A percentile compares a stretch with the other conserved stretches of the same genome.
phyloP scores from a whole-genome alignment of 495 filamentous ascomycete species.

The Aspergillus bertholletiae region DNA sequence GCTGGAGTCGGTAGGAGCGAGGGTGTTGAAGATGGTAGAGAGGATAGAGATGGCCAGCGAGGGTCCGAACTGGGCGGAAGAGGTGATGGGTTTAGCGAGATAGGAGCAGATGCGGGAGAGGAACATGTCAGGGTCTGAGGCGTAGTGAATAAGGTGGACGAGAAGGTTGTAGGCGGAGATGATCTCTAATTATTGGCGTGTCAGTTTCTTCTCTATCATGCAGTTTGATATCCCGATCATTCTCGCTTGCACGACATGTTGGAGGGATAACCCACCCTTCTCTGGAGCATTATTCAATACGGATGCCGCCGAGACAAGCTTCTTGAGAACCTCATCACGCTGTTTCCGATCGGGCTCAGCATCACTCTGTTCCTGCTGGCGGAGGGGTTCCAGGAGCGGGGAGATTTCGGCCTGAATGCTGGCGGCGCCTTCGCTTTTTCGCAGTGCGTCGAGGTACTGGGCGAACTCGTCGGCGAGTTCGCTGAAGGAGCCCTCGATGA shows the following conservation, averaged over 20 bases:
- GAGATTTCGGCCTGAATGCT: conserved; percentile 67
- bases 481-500: conserved; percentile 87
- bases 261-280: conserved; percentile 56
- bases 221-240: not conserved
- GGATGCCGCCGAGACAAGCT: conserved; percentile 70
- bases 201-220: conserved; percentile 15
- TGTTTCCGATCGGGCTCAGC: conserved; percentile 51
- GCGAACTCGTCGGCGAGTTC: conserved; percentile 89
- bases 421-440: conserved; percentile 49
- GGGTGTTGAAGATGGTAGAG: conserved; percentile 95
- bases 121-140: conserved; percentile 75
- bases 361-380: conserved; percentile 45
- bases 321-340: conserved; percentile 83
- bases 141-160: conserved; percentile 84
- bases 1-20: conserved; percentile 66
- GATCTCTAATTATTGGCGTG: conserved; percentile 60
- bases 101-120: conserved; percentile 83
- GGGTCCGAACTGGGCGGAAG: conserved; percentile 78
- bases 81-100: conserved; percentile 79
- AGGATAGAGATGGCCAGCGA: conserved; percentile 82
- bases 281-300: conserved; percentile 79
- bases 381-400: conserved; percentile 62
- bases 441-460: conserved; percentile 69
- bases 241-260: conserved; percentile 1
- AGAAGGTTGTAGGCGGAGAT: conserved; percentile 93